phyloP scores from a whole-genome alignment of 1,284 basidiomycete genomes.

The Fomitopsis betulina region DNA sequence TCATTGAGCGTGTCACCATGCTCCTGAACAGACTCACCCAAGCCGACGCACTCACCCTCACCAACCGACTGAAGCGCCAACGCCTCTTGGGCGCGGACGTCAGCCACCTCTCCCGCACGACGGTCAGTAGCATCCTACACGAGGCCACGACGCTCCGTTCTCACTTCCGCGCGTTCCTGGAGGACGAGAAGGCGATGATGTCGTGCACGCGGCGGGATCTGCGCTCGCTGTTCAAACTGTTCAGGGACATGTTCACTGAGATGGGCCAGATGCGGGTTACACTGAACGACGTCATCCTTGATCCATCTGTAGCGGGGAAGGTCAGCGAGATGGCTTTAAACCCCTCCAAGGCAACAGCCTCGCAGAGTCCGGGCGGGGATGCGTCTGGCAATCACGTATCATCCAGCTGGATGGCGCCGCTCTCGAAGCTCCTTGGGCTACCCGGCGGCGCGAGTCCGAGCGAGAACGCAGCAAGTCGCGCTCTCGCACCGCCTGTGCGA shows the following conservation, averaged over 20 bases:
- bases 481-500: conserved; percentile 25
- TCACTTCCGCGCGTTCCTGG: conserved; percentile 72
- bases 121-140: conserved; percentile 70
- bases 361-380: conserved; percentile 25
- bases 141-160: conserved; percentile 71
- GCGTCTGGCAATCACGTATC: conserved; percentile 24
- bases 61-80: conserved; percentile 88
- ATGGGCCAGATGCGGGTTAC: conserved; percentile 79
- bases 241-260: conserved; percentile 84
- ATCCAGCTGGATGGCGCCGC: conserved; percentile 76
- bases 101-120: conserved; percentile 82
- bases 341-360: conserved; percentile 46
- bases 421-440: conserved; percentile 68
- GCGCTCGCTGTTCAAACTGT: conserved; percentile 76
- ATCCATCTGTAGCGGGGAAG: conserved; percentile 71
- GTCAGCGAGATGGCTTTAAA: conserved; percentile 73
- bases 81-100: conserved; percentile 83
- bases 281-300: conserved; percentile 88
- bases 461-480: conserved; percentile 21
- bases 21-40: conserved; percentile 70
- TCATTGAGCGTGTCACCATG: conserved; percentile 70
- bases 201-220: conserved; percentile 81
- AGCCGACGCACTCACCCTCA: conserved; percentile 86
- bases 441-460: conserved; percentile 14
- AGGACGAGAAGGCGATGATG: conserved; percentile 61